Base-by-base conservation (phyloP, 2,329 filamentous ascomycete genomes). In the Didymellaceae sp. region DNA sequence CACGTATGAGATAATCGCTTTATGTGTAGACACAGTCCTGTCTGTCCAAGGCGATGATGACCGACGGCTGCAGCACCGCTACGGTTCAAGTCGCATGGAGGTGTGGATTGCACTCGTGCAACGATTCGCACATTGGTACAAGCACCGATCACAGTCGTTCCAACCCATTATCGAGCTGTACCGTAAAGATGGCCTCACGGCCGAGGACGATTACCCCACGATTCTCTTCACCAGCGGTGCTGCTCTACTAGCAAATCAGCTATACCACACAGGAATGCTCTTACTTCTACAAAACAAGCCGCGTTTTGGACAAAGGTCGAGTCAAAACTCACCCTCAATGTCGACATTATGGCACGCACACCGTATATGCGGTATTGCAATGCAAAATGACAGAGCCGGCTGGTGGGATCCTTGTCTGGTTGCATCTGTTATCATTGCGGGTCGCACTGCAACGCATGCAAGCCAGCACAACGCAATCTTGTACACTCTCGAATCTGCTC, bases 191-290 rank as follows among this genome's bases (percentile, higher is more conserved):
- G 60, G 58, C 14, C 37, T 49, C 3, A 37, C 20, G 21, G 39
- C 68, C 0, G 61, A 66, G 13, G 53, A 66, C 24, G 63, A 63
- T 14, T 76, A 75, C 44, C 72, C 72, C 1, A 73, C 76, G 0
- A 63, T 82, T 14, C 62, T 82, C 0, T 81, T 79, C 56, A 75
- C 76, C 4, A 77, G 75, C 37, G 75, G 74, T 1, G 72, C 76
- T 0, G 77, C 74, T 0, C 62, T 74, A 4, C 72, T 78, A 2
- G 74, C 74, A 2, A 84, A 83, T 52, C 81, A 83, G 57, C 68
- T 84, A 2, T 84, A 82, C 58, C 82, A 84, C 55, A 81, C 81
- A 1, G 79, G 80, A 2, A 80, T 81, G 71, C 62, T 83, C 6
- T 62, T 83, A 0, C 66, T 84, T 46, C 73, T 84, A 14, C 78